These are phyloP conservation scores for Durio zibethinus DNA, from an alignment of 345 rosid species.

Conservation along the genomic window DNA sequence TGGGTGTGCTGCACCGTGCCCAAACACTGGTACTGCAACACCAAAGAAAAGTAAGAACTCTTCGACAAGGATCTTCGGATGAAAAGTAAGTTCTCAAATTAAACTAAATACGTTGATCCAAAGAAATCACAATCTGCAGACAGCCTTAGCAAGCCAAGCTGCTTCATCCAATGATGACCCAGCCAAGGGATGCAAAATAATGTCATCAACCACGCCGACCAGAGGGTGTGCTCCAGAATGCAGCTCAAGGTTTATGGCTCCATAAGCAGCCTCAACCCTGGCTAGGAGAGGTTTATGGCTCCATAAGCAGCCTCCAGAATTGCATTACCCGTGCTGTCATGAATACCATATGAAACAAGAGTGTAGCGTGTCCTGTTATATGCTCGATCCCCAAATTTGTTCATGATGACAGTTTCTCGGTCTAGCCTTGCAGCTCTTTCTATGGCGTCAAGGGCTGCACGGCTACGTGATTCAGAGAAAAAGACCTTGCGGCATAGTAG, in stretches of 20 bases:
- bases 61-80: too few species aligned
- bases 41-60: background rate
- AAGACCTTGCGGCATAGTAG: constrained; percentile 57
- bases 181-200: constrained; percentile 54
- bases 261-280: constrained; percentile 54
- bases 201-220: constrained; percentile 61
- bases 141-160: constrained; percentile 55
- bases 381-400: constrained; percentile 48
- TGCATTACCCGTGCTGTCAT: constrained; percentile 36
- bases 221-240: constrained; percentile 59
- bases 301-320: too few species aligned
- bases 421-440: constrained; percentile 40
- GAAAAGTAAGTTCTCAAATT: background rate
- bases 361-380: constrained; percentile 54
- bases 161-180: constrained; percentile 54
- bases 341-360: constrained; percentile 47
- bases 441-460: constrained; percentile 39
- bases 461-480: constrained; percentile 54
- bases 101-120: background rate
- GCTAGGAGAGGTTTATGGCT: constrained; percentile 49
- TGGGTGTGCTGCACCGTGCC: constrained; percentile 56
- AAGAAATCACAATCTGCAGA: too few species aligned
- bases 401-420: constrained; percentile 41
- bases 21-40: constrained; percentile 50
- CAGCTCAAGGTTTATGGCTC: constrained; percentile 41